A percentile compares a stretch with the other conserved stretches of the same genome.
Evolutionary conservation across 805 yeast genomes (phyloP).

Genomic region (Candida oleophila): DNA sequence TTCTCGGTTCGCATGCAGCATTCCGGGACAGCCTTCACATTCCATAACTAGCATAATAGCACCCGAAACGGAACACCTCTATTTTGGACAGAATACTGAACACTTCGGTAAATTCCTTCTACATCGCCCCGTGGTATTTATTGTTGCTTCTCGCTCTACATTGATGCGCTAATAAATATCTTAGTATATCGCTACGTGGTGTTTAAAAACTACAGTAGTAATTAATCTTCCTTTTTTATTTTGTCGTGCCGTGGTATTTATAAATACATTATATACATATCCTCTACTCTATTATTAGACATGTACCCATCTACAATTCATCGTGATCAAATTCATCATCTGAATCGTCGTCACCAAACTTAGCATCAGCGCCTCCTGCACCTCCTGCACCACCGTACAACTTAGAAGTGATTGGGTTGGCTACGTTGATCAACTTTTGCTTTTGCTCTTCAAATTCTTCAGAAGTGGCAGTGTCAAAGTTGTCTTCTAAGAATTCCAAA

Average conservation of each 20-base stretch:
- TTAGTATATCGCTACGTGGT: no score
- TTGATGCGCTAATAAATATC: not conserved
- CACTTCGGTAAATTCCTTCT: no score
- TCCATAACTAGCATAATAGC: no score
- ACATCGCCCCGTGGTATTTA: not conserved
- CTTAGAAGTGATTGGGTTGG: slow-evolving; percentile 91
- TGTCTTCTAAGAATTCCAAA: slow-evolving; percentile 79
- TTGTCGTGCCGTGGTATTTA: not conserved
- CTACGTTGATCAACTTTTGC: slow-evolving; percentile 71
- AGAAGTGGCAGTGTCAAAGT: slow-evolving; percentile 79
- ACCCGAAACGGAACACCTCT: no score
- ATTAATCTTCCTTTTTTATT: not conserved
- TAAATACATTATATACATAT: not conserved
- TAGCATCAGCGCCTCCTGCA: slow-evolving; percentile 38
- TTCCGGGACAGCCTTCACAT: no score
- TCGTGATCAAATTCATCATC: slow-evolving; percentile 46
- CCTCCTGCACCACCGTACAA: slow-evolving; percentile 55
- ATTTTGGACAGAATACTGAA: no score
- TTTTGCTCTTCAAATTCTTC: slow-evolving; percentile 94
- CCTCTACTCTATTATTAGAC: slow-evolving; percentile 1
- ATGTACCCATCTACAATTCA: slow-evolving; percentile 31
- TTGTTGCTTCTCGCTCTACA: not conserved
- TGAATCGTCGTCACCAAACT: slow-evolving; percentile 43
- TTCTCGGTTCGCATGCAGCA: no score
- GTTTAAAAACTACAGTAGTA: no score